Base-by-base conservation (phyloP, 2,329 filamentous ascomycete genomes). In the Akanthomyces muscarius region DNA sequence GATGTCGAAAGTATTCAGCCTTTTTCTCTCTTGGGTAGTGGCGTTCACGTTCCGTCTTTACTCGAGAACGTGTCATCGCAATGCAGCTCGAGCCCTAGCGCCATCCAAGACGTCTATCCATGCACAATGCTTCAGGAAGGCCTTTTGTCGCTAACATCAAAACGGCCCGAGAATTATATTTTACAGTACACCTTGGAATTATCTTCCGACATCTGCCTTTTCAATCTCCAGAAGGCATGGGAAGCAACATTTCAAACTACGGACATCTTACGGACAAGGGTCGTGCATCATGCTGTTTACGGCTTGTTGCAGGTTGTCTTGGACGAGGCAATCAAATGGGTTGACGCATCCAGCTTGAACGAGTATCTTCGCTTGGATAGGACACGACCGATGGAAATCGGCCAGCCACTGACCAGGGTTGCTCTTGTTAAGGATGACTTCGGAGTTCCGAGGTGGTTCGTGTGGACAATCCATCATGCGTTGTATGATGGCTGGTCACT, bases 381-480 rank as follows among this genome's bases (percentile, higher is more conserved):
- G 14, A 10, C 14, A 23, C 11, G 14, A 11, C 21, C n/a, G 5
- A 51, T 60, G 47, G 18, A 28, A 11, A 3, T 48, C 14, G 45
- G 47, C 3, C n/a, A 23, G 7, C 33, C 57, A 0, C 21, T 60
- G 30, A 42, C 48, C 6, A n/a, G 57, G n/a, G n/a, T 25, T 30
- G 28, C 30, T 10, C 55, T 47, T 5, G 44, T 47, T 18, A 33
- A 7, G 11, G 48, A 51, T 18, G 44, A 36, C 13, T 38, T 6
- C 4, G 38, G 21, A 23, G 14, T 8, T 8, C 16, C 4, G 6
- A 41, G 23, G 28, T 72, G 67, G 55, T 70, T 73, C 3, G 67
- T 73, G 0, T 73, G 70, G 67, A 73, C 72, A 0, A 65, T 68
- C 0, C 72, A 74, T 10, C 72, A 74, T 44, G 69, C 71, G 6